A percentile compares a stretch with the other conserved stretches of the same genome.
These are phyloP conservation scores for Saturnispora sekii DNA, from an alignment of 805 yeast genomes.

Conservation along the genomic window DNA sequence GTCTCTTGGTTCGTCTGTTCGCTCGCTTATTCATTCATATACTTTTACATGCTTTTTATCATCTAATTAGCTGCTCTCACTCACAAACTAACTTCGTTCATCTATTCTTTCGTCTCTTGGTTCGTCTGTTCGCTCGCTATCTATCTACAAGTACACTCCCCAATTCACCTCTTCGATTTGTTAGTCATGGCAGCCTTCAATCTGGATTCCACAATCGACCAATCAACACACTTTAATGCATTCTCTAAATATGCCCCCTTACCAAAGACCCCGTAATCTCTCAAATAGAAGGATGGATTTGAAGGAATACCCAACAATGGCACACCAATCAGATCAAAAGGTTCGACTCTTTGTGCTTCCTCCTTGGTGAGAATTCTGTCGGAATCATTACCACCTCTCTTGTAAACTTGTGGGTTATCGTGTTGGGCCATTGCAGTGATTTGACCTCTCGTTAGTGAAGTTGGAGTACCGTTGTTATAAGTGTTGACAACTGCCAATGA, in stretches of 20 bases:
- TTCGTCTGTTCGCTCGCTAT: too few relatives aligned
- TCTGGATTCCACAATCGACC: constrained; percentile 48
- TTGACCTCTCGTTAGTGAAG: constrained; percentile 47
- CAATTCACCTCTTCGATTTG: background rate
- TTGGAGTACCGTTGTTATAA: constrained; percentile 85
- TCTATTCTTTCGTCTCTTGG: too few relatives aligned
- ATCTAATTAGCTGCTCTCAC: too few relatives aligned
- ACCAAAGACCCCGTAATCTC: constrained; percentile 75
- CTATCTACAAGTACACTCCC: background rate
- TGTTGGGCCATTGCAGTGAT: constrained; percentile 18
- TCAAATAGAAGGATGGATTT: constrained; percentile 57
- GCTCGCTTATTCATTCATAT: too few relatives aligned
- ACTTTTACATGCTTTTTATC: too few relatives aligned
- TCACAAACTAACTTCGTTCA: too few relatives aligned
- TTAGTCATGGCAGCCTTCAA: constrained; percentile 4
- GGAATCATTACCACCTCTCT: constrained; percentile 8
- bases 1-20: too few relatives aligned
- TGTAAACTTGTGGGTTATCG: constrained; percentile 8
- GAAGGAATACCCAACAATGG: constrained; percentile 68
- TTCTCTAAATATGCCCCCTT: constrained; percentile 62
- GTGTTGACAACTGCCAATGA: constrained; percentile 65
- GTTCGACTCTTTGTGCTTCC: constrained; percentile 35
- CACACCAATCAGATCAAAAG: constrained; percentile 31
- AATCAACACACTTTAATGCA: constrained; percentile 71
- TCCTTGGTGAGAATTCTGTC: constrained; percentile 26